Conservation (phyloP, 1,284 basidiomycete species). For the Tylopilus sp. region DNA sequence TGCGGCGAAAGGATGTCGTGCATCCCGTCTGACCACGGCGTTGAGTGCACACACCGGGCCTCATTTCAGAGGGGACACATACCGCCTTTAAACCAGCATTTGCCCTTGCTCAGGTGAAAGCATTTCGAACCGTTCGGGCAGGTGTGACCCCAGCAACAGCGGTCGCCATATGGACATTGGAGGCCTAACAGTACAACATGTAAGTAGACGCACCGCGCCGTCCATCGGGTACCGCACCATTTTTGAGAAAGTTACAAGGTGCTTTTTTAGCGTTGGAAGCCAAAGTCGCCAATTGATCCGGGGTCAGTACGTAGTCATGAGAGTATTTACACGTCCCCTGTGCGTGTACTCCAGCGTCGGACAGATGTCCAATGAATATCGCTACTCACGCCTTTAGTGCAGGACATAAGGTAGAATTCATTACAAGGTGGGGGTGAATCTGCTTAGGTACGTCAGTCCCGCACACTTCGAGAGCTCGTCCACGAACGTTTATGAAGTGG, state of each 20-base stretch:
- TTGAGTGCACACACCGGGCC: slow-evolving; percentile 5
- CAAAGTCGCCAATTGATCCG: slow-evolving; percentile 62
- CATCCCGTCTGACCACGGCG: slow-evolving; percentile 27
- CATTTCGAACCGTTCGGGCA: slow-evolving; percentile 73
- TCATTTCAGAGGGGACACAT: slow-evolving; percentile 25
- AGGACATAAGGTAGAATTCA: slow-evolving; percentile 73
- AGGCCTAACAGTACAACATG: slow-evolving; percentile 46
- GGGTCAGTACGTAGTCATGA: slow-evolving; percentile 67
- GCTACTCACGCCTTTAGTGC: slow-evolving; percentile 65
- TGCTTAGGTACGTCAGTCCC: slow-evolving; percentile 18
- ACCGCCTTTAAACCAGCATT: slow-evolving; percentile 83
- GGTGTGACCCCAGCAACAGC: slow-evolving; percentile 77
- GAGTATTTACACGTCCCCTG: slow-evolving; percentile 75
- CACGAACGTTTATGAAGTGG: slow-evolving; percentile 51
- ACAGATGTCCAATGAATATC: background rate
- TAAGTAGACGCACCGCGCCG: background rate
- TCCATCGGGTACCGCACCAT: slow-evolving; percentile 41
- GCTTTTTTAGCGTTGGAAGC: slow-evolving; percentile 74
- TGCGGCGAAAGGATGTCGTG: slow-evolving; percentile 24
- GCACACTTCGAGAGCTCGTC: background rate
- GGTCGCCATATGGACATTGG: slow-evolving; percentile 64
- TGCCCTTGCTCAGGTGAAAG: slow-evolving; percentile 63
- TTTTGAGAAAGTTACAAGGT: slow-evolving; percentile 76
- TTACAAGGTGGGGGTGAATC: slow-evolving; percentile 71
- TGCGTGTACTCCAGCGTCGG: slow-evolving; percentile 11